Evolutionary conservation across 176 grass and related monocot species (phyloP).

Genomic region (Poa pratensis): DNA sequence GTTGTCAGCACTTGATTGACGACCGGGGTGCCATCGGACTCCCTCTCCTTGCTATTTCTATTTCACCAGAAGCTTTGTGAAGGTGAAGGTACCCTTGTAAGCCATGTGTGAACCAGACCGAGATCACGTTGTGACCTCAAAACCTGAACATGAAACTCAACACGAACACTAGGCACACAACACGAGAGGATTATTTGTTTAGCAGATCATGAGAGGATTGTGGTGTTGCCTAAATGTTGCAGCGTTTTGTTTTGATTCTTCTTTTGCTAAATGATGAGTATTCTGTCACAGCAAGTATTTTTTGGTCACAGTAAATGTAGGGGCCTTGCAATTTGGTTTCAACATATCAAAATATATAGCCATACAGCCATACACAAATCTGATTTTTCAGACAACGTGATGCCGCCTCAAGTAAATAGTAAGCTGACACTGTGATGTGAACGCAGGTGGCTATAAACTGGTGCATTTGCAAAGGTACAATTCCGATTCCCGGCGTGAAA

Average conservation of each 20-base stretch:
- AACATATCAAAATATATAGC: neutral
- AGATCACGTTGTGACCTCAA: neutral
- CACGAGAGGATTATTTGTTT: no score
- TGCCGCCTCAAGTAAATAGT: neutral
- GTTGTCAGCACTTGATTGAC: no score
- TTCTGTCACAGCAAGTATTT: neutral
- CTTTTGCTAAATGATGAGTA: neutral
- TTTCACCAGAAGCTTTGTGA: neutral
- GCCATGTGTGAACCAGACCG: neutral
- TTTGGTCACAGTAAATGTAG: neutral
- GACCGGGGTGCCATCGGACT: no score
- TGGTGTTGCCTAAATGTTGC: no score
- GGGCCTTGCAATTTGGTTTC: neutral
- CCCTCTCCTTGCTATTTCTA: neutral
- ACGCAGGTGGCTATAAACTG: conserved; percentile 93
- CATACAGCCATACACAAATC: neutral
- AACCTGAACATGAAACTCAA: neutral
- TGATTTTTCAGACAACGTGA: neutral
- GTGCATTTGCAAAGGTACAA: conserved; percentile 90
- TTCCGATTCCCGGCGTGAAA: conserved; percentile 89
- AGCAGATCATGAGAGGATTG: no score
- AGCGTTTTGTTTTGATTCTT: no score
- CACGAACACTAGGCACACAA: no score
- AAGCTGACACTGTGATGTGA: neutral
- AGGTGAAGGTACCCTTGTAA: neutral